Percentiles rank a stretch among this genome's conserved stretches.
Conservation (phyloP, 179 eudicot genomes). For the Pouteria campechiana region DNA sequence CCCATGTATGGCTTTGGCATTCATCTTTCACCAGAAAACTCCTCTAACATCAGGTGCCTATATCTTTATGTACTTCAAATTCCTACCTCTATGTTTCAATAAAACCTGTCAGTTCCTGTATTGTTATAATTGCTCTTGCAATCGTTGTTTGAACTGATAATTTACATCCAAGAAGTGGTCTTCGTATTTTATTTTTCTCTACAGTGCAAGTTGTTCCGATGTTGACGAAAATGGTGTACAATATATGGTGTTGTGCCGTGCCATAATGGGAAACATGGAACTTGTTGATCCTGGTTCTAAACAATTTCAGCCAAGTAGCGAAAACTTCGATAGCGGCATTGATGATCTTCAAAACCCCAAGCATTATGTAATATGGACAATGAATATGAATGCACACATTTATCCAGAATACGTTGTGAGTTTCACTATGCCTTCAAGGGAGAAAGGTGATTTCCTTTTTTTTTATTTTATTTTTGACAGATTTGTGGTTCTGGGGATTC, state of each 20-base stretch:
- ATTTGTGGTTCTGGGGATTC: too few species aligned
- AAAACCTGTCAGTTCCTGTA: too few species aligned
- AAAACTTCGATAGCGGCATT: constrained; percentile 78
- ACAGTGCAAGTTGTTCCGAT: constrained; percentile 71
- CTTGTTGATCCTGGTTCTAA: constrained; percentile 61
- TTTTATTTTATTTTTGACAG: too few species aligned
- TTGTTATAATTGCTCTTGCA: too few species aligned
- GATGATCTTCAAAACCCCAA: constrained; percentile 74
- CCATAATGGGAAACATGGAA: constrained; percentile 92
- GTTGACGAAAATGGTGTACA: constrained; percentile 93
- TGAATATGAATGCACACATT: constrained; percentile 78
- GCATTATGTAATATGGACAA: constrained; percentile 71
- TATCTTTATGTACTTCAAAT: background rate
- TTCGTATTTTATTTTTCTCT: constrained; percentile 20
- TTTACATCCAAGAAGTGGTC: too few species aligned
- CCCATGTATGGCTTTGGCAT: constrained; percentile 55
- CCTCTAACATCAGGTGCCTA: constrained; percentile 53
- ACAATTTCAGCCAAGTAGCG: constrained; percentile 82
- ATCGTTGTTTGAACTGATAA: too few species aligned
- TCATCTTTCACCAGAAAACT: constrained; percentile 59
- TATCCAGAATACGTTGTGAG: constrained; percentile 73
- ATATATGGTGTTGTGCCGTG: constrained; percentile 80
- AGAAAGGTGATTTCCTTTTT: constrained; percentile 73
- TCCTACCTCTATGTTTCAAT: too few species aligned
- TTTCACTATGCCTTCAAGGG: constrained; percentile 56